phyloP scores from a whole-genome alignment of 164 flowering plant genomes.

The Berberis thunbergii region DNA sequence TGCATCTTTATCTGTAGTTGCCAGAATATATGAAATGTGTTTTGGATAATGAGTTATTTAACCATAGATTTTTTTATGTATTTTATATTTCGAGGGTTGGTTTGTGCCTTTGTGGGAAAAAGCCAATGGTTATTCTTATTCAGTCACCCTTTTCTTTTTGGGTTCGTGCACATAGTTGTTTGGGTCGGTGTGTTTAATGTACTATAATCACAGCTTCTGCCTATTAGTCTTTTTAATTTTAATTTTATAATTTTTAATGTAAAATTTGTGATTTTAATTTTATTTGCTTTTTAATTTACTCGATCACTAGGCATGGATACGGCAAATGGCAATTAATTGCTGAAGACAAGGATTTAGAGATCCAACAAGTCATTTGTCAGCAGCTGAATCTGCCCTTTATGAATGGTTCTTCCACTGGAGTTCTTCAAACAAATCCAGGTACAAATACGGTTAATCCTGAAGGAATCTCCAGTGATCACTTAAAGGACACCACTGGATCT shows the following conservation, averaged over 20 bases:
- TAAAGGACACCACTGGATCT: conserved; percentile 25
- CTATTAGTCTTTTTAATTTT: too few relatives aligned
- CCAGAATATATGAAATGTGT: too few relatives aligned
- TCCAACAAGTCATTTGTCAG: conserved; percentile 75
- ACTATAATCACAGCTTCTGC: too few relatives aligned
- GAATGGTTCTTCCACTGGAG: conserved; percentile 36
- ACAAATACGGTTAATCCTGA: conserved; percentile 15
- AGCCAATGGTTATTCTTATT: too few relatives aligned
- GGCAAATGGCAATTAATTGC: conserved; percentile 99
- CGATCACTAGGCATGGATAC: conserved; percentile 75
- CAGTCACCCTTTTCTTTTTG: too few relatives aligned
- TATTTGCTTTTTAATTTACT: background rate
- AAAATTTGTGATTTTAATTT: background rate
- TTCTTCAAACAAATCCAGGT: conserved; percentile 37
- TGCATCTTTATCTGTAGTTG: too few relatives aligned
- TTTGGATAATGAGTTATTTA: too few relatives aligned
- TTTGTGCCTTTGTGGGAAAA: too few relatives aligned
- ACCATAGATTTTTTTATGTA: too few relatives aligned
- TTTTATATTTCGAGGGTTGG: too few relatives aligned
- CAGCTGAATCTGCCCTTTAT: conserved; percentile 70
- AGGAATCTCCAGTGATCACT: conserved; percentile 23
- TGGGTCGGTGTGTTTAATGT: too few relatives aligned
- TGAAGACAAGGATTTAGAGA: conserved; percentile 75
- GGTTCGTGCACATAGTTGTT: too few relatives aligned
- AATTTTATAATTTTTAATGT: background rate